phyloP scores from a whole-genome alignment of 106 monocot species.

The Phalaenopsis aphrodite region DNA sequence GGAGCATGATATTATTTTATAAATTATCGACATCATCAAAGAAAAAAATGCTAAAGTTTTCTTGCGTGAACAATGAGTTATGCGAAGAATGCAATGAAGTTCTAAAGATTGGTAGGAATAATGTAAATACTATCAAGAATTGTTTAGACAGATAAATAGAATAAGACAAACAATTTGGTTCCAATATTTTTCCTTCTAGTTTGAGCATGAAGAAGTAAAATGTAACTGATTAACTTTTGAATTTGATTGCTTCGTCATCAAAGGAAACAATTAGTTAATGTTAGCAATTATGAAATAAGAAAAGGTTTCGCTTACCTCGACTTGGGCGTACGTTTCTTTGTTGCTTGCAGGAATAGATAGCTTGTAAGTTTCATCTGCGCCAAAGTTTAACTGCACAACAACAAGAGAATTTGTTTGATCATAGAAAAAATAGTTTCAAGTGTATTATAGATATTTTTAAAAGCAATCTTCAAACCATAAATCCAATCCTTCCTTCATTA shows the following conservation, averaged over 20 bases:
- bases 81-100: not conserved
- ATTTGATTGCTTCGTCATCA: not conserved
- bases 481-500: too few relatives aligned
- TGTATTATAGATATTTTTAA: too few relatives aligned
- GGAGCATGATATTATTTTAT: too few relatives aligned
- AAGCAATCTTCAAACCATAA: too few relatives aligned
- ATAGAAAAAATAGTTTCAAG: not conserved
- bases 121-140: not conserved
- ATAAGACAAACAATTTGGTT: not conserved
- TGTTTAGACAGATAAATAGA: not conserved
- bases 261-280: not conserved
- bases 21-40: too few relatives aligned
- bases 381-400: conserved; percentile 67
- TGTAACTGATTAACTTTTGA: not conserved
- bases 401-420: not conserved
- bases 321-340: conserved; percentile 32
- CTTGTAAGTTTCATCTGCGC: conserved; percentile 75
- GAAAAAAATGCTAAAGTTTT: too few relatives aligned
- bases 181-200: not conserved
- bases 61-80: not conserved
- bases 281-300: not conserved
- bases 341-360: conserved; percentile 51
- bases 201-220: not conserved
- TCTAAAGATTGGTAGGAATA: not conserved
- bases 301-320: conserved; percentile 44